Conservation (phyloP, 2,329 filamentous ascomycete genomes). For the Ciborinia camelliae region DNA sequence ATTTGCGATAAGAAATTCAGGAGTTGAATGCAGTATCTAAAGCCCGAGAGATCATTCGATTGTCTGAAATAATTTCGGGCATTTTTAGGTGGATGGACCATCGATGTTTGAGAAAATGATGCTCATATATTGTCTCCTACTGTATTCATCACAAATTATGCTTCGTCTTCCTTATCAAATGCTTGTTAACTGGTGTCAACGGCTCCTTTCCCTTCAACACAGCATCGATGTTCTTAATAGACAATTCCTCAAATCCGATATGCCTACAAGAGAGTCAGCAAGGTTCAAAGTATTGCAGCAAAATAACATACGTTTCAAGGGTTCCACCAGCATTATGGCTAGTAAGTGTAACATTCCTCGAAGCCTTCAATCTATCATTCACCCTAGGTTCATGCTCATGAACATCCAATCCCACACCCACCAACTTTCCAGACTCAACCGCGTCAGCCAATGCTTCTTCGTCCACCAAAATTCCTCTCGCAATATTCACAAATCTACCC, state of each 20-base stretch:
- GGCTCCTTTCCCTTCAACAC: constrained; percentile 44
- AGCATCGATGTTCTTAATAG: constrained; percentile 63
- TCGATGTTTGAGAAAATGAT: neutral
- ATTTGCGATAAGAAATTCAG: too few species aligned
- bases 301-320: constrained; percentile 49
- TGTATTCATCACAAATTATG: constrained; percentile 3
- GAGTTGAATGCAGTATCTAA: too few species aligned
- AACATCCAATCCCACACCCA: constrained; percentile 60
- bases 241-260: constrained; percentile 62
- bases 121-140: too few species aligned
- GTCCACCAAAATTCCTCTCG: constrained; percentile 61
- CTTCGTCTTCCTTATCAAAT: constrained; percentile 23
- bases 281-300: too few species aligned
- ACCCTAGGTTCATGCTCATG: constrained; percentile 55
- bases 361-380: constrained; percentile 31
- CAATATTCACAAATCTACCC: constrained; percentile 61
- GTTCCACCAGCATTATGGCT: constrained; percentile 66
- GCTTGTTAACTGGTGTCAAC: constrained; percentile 36
- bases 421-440: constrained; percentile 50
- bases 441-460: constrained; percentile 60
- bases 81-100: too few species aligned
- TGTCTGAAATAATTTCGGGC: too few species aligned
- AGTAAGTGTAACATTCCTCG: constrained; percentile 50
- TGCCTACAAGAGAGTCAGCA: constrained; percentile 26
- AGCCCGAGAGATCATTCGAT: too few species aligned